Conservation (phyloP, 768 basidiomycete genomes). For the Trametes sanguinea region DNA sequence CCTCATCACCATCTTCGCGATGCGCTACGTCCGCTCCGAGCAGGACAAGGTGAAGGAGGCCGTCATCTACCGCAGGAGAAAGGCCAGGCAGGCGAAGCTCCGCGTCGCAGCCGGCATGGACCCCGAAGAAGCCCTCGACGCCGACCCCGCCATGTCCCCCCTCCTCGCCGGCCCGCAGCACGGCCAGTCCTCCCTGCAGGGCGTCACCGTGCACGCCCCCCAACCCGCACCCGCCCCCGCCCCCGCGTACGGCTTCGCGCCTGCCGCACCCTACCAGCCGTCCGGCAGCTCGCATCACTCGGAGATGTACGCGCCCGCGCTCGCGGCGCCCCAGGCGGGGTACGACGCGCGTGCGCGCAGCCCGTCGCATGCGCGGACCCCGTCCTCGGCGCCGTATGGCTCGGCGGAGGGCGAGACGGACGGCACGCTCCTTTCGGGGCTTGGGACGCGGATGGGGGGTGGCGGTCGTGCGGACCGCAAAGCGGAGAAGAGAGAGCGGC, state of each 20-base stretch:
- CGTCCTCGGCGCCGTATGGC: background rate
- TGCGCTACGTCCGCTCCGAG: slow-evolving; percentile 76
- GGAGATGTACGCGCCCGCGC: too few relatives aligned
- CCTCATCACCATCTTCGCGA: slow-evolving; percentile 70
- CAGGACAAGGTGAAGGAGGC: slow-evolving; percentile 66
- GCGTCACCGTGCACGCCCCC: slow-evolving; percentile 5
- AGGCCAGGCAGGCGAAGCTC: slow-evolving; percentile 42
- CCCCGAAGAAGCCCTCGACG: background rate
- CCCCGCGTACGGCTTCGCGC: background rate
- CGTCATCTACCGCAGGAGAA: slow-evolving; percentile 66
- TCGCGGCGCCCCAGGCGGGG: background rate
- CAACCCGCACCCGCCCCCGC: background rate
- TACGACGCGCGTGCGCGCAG: background rate
- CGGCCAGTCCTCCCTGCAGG: background rate
- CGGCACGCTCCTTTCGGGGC: too few relatives aligned
- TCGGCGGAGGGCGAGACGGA: too few relatives aligned
- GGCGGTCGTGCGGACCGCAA: too few relatives aligned
- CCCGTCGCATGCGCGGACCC: background rate
- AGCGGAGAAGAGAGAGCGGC: too few relatives aligned
- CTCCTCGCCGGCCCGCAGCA: background rate
- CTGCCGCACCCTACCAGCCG: background rate
- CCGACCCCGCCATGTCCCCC: background rate
- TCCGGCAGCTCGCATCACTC: background rate
- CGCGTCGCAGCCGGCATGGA: slow-evolving; percentile 6
- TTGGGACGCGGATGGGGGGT: too few relatives aligned